phyloP scores from a whole-genome alignment of 2,329 filamentous ascomycete species.

The Aspergillus aculeatinus region DNA sequence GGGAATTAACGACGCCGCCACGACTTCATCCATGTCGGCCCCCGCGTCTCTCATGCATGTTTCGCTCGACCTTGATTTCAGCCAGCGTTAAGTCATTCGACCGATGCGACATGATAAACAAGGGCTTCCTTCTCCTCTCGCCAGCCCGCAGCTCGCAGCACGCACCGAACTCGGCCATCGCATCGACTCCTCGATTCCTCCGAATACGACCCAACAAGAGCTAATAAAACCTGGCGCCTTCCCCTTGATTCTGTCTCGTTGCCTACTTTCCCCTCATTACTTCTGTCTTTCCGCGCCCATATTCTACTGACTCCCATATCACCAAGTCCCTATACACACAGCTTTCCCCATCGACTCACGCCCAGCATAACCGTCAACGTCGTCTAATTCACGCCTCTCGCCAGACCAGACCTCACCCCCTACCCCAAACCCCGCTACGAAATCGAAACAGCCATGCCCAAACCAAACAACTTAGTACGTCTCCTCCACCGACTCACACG shows the following conservation, averaged over 20 bases:
- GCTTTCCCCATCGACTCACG: not conserved
- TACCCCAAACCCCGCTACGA: too few species aligned
- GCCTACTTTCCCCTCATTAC: not conserved
- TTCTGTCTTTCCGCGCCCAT: too few species aligned
- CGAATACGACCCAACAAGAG: not conserved
- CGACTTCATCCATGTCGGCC: not conserved
- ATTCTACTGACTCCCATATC: not conserved
- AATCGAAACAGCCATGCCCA: too few species aligned
- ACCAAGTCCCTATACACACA: not conserved
- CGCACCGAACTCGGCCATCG: not conserved
- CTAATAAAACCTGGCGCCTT: not conserved
- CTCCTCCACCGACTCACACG: too few species aligned
- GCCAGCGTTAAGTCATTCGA: not conserved
- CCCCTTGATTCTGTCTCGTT: not conserved
- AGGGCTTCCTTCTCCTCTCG: not conserved
- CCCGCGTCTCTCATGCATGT: not conserved
- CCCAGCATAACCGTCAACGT: too few species aligned
- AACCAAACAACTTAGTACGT: too few species aligned
- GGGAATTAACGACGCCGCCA: not conserved
- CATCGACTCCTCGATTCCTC: conserved; percentile 1
- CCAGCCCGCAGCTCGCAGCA: not conserved
- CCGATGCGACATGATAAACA: not conserved
- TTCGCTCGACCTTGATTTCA: not conserved
- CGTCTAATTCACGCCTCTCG: too few species aligned
- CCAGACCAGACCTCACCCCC: too few species aligned